Evolutionary conservation across 495 filamentous ascomycete species (phyloP).

Genomic region (Xylaria longipes): DNA sequence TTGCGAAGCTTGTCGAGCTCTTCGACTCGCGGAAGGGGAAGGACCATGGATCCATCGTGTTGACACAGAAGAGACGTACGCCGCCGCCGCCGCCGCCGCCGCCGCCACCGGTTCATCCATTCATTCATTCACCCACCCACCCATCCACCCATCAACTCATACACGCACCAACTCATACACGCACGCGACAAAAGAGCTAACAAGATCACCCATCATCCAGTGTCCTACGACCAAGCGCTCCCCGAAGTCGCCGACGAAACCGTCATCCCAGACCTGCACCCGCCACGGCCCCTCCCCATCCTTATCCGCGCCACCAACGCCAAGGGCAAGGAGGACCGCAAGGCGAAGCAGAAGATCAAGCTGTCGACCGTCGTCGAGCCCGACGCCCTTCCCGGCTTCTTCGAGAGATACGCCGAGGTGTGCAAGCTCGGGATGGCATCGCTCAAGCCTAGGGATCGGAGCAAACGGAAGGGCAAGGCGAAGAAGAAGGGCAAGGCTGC

Average conservation of each 20-base stretch:
- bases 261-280: conserved; percentile 60
- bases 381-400: conserved; percentile 79
- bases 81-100: too few relatives aligned
- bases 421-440: conserved; percentile 85
- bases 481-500: conserved; percentile 72
- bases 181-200: conserved; percentile 24
- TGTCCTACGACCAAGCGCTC: conserved; percentile 43
- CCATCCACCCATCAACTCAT: conserved; percentile 25
- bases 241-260: conserved; percentile 37
- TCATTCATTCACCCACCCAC: not conserved
- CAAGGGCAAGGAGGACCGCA: conserved; percentile 58
- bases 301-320: conserved; percentile 87
- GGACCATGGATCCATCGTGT: conserved; percentile 76
- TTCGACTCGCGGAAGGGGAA: conserved; percentile 72
- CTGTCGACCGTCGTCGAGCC: conserved; percentile 82
- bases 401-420: conserved; percentile 84
- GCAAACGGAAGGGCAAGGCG: conserved; percentile 77
- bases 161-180: too few relatives aligned
- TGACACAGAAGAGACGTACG: conserved; percentile 84
- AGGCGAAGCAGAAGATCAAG: conserved; percentile 68
- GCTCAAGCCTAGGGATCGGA: conserved; percentile 92
- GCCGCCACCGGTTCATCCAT: too few relatives aligned
- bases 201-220: conserved; percentile 31
- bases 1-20: conserved; percentile 75
- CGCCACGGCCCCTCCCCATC: conserved; percentile 66